These are phyloP conservation scores for Candida silvatica DNA, from an alignment of 805 yeast species.

Conservation along the genomic window DNA sequence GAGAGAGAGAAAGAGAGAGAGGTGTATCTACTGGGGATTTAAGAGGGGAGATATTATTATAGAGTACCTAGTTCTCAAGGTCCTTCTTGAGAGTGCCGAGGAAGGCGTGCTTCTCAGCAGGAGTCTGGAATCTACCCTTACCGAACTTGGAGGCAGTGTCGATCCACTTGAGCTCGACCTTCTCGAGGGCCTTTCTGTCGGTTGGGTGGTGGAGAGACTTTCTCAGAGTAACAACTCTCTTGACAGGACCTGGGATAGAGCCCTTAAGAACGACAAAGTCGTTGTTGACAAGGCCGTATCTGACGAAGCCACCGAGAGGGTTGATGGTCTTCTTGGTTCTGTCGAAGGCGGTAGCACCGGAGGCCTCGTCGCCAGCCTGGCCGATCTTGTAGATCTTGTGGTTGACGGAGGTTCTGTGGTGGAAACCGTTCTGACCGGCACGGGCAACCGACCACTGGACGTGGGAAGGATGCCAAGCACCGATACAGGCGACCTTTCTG, in stretches of 20 bases:
- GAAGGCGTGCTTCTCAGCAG: constrained; percentile 99
- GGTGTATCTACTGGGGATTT: no score
- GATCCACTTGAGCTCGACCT: constrained; percentile 97
- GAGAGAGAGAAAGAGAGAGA: no score
- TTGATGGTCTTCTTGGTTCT: constrained; percentile 99
- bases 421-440: constrained; percentile 99
- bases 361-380: constrained; percentile 87
- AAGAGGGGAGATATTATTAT: no score
- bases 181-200: constrained; percentile 94
- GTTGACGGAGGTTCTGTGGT: constrained; percentile 99
- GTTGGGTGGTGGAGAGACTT: constrained; percentile 97
- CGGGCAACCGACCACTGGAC: constrained; percentile 99
- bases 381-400: constrained; percentile 99
- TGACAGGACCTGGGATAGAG: constrained; percentile 99
- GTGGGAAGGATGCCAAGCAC: constrained; percentile 99
- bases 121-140: constrained; percentile 99
- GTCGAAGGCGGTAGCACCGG: constrained; percentile 96
- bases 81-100: constrained; percentile 99
- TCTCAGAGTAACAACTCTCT: constrained; percentile 99
- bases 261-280: constrained; percentile 98
- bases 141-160: constrained; percentile 99
- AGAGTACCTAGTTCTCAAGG: constrained; percentile 35
- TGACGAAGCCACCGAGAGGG: constrained; percentile 99
- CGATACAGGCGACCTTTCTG: constrained; percentile 99
- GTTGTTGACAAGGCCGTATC: constrained; percentile 97